Evolutionary conservation across 2,329 filamentous ascomycete genomes (phyloP).

Genomic region (Lachnellula arida): DNA sequence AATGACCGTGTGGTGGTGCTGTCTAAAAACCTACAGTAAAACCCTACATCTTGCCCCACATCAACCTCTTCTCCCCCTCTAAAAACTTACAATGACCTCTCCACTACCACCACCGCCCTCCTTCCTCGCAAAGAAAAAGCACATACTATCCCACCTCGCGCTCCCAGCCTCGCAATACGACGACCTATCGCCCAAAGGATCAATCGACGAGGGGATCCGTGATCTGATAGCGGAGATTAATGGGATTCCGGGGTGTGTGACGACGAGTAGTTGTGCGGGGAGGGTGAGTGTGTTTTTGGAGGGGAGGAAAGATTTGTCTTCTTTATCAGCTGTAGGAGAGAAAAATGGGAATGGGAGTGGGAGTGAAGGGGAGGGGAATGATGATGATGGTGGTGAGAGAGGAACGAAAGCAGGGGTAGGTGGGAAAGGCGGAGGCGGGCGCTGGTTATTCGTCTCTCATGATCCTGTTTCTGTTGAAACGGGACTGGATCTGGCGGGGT

Average conservation of each 20-base stretch:
- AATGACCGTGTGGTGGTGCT: too few relatives aligned
- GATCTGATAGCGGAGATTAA: constrained; percentile 79
- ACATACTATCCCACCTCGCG: constrained; percentile 66
- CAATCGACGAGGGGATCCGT: constrained; percentile 73
- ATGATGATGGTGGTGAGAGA: constrained; percentile 7
- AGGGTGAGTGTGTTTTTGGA: constrained; percentile 85
- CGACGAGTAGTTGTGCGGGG: constrained; percentile 90
- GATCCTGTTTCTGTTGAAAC: constrained; percentile 50
- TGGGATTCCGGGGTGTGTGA: constrained; percentile 67
- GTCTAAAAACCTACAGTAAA: not conserved
- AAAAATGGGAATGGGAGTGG: too few relatives aligned
- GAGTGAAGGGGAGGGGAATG: not conserved
- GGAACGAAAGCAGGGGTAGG: constrained; percentile 52
- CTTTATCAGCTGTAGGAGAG: not conserved
- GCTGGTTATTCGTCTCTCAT: constrained; percentile 87
- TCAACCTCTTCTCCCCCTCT: not conserved
- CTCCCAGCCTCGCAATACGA: constrained; percentile 67
- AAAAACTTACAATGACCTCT: not conserved
- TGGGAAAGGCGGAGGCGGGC: constrained; percentile 79
- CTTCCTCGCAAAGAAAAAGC: constrained; percentile 61
- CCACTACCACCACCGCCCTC: constrained; percentile 17
- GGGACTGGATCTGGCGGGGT: constrained; percentile 20
- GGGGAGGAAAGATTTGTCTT: constrained; percentile 48
- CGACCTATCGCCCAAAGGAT: constrained; percentile 85
- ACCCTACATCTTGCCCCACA: not conserved